A percentile compares a stretch with the other conserved stretches of the same genome.
Evolutionary conservation across 2,329 filamentous ascomycete genomes (phyloP).

Genomic region (Botrytis fragariae): DNA sequence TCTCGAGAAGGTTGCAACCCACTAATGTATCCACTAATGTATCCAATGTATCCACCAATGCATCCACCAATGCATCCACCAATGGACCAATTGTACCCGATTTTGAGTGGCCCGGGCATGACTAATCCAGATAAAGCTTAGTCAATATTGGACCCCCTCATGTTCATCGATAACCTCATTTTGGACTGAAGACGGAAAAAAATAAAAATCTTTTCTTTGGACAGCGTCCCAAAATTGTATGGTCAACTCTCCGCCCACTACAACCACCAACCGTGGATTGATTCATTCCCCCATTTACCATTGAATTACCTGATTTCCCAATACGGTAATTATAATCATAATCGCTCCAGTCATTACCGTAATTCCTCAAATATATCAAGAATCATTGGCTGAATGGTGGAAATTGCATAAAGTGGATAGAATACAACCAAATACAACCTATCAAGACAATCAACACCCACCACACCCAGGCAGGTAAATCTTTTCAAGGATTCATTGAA

Average conservation of each 20-base stretch:
- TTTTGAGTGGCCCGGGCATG: background rate
- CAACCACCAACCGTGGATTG: background rate
- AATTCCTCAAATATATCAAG: background rate
- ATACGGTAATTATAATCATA: background rate
- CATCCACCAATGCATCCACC: background rate
- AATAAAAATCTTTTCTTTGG: background rate
- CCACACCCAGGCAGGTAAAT: background rate
- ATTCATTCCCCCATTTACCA: background rate
- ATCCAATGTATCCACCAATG: background rate
- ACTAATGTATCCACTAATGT: background rate
- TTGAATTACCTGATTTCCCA: too few relatives aligned
- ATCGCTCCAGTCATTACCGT: background rate
- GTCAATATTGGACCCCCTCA: background rate
- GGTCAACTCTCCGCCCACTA: background rate
- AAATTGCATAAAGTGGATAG: background rate
- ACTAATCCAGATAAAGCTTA: background rate
- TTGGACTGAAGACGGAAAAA: background rate
- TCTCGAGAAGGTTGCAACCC: background rate
- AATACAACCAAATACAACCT: background rate
- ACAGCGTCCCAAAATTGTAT: background rate
- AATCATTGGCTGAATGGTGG: background rate
- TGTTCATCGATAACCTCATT: slow-evolving; percentile 13
- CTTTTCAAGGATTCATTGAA: background rate
- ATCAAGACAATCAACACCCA: background rate
- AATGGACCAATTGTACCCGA: background rate